phyloP scores from a whole-genome alignment of 257 asterid species.

The Penstemon newberryi region DNA sequence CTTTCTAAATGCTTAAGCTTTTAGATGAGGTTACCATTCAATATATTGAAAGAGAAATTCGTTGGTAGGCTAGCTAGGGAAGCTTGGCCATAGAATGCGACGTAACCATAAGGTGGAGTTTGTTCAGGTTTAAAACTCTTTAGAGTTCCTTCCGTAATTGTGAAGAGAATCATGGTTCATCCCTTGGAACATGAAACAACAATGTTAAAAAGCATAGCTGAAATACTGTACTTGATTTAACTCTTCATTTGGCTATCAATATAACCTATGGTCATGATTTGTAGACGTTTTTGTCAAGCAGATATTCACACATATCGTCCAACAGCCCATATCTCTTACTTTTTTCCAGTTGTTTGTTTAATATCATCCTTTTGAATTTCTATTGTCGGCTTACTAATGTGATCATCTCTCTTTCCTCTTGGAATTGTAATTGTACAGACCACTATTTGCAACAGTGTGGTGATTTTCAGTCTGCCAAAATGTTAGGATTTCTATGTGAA shows the following conservation, averaged over 20 bases:
- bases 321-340: not conserved
- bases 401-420: slow-evolving; percentile 1
- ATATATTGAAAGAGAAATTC: no score
- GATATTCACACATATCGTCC: not conserved
- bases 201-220: not conserved
- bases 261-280: not conserved
- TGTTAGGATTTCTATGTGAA: no score
- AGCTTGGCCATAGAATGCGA: not conserved
- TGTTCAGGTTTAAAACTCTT: not conserved
- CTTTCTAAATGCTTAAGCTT: no score
- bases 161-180: not conserved
- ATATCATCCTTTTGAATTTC: not conserved
- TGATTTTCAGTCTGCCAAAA: no score
- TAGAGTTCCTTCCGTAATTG: not conserved
- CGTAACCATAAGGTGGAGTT: not conserved
- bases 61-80: not conserved
- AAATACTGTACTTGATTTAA: not conserved
- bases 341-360: not conserved
- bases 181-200: not conserved
- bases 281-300: not conserved
- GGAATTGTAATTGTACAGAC: no score
- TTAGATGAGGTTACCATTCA: no score
- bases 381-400: not conserved
- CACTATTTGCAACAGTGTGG: no score
- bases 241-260: not conserved